These are phyloP conservation scores for Spergularia azorica DNA, from an alignment of 179 eudicot genomes.

Conservation along the genomic window DNA sequence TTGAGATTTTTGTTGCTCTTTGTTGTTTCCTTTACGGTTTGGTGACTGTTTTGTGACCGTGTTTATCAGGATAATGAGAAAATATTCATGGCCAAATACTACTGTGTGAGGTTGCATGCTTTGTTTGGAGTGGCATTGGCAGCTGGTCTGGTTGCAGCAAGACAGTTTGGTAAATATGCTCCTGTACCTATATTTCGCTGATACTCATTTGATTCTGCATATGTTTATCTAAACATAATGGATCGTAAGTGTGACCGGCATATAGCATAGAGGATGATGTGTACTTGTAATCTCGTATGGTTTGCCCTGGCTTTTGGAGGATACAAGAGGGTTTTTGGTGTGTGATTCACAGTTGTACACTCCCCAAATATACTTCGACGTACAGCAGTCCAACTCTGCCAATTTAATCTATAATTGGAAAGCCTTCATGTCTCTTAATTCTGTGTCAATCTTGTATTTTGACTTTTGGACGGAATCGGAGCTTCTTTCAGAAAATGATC, in stretches of 20 bases:
- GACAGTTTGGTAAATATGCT: constrained; percentile 30
- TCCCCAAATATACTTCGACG: background rate
- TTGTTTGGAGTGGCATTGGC: constrained; percentile 74
- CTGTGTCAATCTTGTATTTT: background rate
- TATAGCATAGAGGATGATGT: no score
- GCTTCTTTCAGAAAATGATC: background rate
- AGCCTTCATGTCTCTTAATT: background rate
- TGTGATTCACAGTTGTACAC: background rate
- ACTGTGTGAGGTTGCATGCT: constrained; percentile 83
- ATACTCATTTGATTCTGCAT: constrained; percentile 6
- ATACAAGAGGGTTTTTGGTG: background rate
- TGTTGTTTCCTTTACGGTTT: background rate
- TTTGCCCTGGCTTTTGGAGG: no score
- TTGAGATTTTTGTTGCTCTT: background rate
- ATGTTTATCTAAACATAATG: no score
- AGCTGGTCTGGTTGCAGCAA: constrained; percentile 75
- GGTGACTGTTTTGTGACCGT: background rate
- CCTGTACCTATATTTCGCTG: constrained; percentile 23
- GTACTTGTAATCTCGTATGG: no score
- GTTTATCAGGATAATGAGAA: constrained; percentile 62
- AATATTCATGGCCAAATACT: constrained; percentile 89
- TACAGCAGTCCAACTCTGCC: background rate
- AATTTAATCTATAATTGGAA: background rate
- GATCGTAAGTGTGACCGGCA: no score
- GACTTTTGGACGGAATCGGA: background rate